Percentiles rank a stretch among this genome's conserved stretches.
Evolutionary conservation across 2,329 filamentous ascomycete species (phyloP).

Genomic region (Venturiaceae sp.): DNA sequence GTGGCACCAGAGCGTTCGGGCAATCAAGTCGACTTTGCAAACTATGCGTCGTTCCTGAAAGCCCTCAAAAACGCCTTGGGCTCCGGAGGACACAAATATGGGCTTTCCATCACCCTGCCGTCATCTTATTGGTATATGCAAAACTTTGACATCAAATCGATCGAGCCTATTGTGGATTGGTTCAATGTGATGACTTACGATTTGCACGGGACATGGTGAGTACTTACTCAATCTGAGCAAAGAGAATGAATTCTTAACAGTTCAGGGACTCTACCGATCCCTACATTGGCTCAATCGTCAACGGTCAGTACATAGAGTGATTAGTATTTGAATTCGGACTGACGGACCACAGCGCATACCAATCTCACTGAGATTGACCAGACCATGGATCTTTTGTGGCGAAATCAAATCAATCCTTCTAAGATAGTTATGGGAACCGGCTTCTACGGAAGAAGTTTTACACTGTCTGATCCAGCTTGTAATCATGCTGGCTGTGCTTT

Average conservation of each 20-base stretch:
- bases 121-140: slow-evolving; percentile 19
- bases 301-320: slow-evolving; percentile 18
- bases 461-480: background rate
- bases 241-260: no score
- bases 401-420: background rate
- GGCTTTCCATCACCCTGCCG: slow-evolving; percentile 18
- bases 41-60: slow-evolving; percentile 15
- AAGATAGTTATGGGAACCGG: background rate
- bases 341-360: no score
- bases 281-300: no score
- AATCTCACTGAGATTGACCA: slow-evolving; percentile 38
- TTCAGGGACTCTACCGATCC: no score
- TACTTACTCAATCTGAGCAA: no score
- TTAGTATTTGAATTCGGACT: slow-evolving; percentile 18
- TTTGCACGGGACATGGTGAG: slow-evolving; percentile 37
- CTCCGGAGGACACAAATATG: slow-evolving; percentile 6
- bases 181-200: slow-evolving; percentile 39
- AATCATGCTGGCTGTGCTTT: background rate
- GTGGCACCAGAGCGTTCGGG: slow-evolving; percentile 25
- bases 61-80: slow-evolving; percentile 16
- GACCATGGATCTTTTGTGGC: slow-evolving; percentile 29
- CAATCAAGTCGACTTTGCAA: slow-evolving; percentile 20
- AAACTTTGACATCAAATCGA: slow-evolving; percentile 17
- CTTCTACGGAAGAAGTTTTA: background rate
- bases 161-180: slow-evolving; percentile 24